Conservation (phyloP, 2,329 filamentous ascomycete genomes). For the Cryphonectria carpinicola region DNA sequence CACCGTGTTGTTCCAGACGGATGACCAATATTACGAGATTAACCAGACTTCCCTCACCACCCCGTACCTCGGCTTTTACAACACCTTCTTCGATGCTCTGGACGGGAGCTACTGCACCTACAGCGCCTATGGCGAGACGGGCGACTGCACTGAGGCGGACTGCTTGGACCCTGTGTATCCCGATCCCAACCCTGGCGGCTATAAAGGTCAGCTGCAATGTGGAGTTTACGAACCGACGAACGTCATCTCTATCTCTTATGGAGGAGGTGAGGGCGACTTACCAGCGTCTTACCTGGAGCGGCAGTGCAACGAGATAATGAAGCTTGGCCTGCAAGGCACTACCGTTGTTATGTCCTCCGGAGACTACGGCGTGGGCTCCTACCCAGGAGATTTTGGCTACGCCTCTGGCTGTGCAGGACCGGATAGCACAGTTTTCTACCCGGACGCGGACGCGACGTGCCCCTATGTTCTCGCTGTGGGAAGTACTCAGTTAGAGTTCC, state of each 20-base stretch:
- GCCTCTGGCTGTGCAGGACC: slow-evolving; percentile 42
- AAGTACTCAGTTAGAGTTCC: slow-evolving; percentile 33
- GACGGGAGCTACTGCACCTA: slow-evolving; percentile 49
- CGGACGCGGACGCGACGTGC: slow-evolving; percentile 50
- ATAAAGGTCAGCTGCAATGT: slow-evolving; percentile 47
- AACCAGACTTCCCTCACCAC: slow-evolving; percentile 31
- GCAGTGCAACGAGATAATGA: slow-evolving; percentile 49
- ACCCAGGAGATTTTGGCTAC: slow-evolving; percentile 33
- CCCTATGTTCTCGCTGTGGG: slow-evolving; percentile 54
- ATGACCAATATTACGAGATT: slow-evolving; percentile 37
- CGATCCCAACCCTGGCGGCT: slow-evolving; percentile 51
- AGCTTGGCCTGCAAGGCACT: slow-evolving; percentile 49
- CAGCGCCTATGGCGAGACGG: slow-evolving; percentile 50
- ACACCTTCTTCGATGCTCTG: slow-evolving; percentile 53
- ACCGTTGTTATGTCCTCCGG: slow-evolving; percentile 47
- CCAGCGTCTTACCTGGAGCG: slow-evolving; percentile 51
- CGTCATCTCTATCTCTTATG: slow-evolving; percentile 56
- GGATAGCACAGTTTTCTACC: slow-evolving; percentile 45
- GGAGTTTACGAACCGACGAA: slow-evolving; percentile 48
- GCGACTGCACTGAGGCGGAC: slow-evolving; percentile 43
- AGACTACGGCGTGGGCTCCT: slow-evolving; percentile 44
- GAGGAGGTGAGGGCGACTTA: slow-evolving; percentile 50
- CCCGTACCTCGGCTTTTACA: slow-evolving; percentile 38
- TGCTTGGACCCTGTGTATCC: slow-evolving; percentile 53
- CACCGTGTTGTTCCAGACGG: slow-evolving; percentile 39